phyloP scores from a whole-genome alignment of 768 basidiomycete genomes.

The Podaxis sp. region DNA sequence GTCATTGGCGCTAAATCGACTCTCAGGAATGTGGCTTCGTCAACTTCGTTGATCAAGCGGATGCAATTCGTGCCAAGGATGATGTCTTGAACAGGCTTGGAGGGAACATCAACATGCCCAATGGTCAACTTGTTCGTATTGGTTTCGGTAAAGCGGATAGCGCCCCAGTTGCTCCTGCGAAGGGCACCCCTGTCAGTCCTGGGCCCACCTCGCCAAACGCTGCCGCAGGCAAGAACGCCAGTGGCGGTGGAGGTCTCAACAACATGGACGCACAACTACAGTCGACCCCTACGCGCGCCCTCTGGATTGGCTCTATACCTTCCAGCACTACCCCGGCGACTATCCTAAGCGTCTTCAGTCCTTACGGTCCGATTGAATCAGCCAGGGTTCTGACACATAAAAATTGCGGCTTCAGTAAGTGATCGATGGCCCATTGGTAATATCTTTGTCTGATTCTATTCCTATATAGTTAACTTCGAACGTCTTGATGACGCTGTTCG shows the following conservation, averaged over 20 bases:
- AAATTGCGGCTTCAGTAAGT: slow-evolving; percentile 89
- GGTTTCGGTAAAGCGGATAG: slow-evolving; percentile 98
- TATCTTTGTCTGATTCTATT: background rate
- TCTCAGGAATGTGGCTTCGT: slow-evolving; percentile 96
- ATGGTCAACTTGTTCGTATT: slow-evolving; percentile 94
- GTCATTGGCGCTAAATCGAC: background rate
- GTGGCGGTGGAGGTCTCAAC: slow-evolving; percentile 52
- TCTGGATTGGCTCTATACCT: slow-evolving; percentile 98
- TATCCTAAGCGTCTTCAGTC: slow-evolving; percentile 93
- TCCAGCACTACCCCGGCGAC: slow-evolving; percentile 93
- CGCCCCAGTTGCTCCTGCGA: slow-evolving; percentile 87
- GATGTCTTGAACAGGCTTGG: slow-evolving; percentile 95
- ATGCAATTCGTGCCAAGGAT: slow-evolving; percentile 97
- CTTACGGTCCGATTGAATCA: slow-evolving; percentile 96
- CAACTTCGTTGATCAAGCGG: slow-evolving; percentile 93
- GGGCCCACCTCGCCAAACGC: slow-evolving; percentile 64
- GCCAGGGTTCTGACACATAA: slow-evolving; percentile 96
- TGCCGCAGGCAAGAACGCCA: slow-evolving; percentile 43
- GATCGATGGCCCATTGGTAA: background rate
- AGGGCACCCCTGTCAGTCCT: slow-evolving; percentile 66
- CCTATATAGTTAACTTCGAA: slow-evolving; percentile 85
- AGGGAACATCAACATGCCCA: slow-evolving; percentile 91
- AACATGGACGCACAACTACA: slow-evolving; percentile 86
- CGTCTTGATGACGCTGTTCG: slow-evolving; percentile 95
- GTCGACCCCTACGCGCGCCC: slow-evolving; percentile 88